Evolutionary conservation across 352 stramenopile genomes (phyloP), one percentile per base, ranked within the genome.

Genomic region (Globisporangium spiculum): DNA sequence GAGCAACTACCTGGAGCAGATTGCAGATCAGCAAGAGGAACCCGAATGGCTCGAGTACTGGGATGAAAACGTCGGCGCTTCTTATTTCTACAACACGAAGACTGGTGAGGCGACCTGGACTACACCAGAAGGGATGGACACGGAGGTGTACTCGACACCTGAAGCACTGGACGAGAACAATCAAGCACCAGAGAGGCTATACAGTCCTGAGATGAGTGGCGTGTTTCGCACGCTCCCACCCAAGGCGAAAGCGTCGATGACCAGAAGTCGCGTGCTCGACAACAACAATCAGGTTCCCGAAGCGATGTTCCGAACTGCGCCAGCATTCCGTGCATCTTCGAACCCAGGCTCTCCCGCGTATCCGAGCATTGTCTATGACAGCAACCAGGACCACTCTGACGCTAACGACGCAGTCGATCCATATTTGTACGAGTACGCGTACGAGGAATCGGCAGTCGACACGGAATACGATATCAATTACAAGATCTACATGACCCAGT

Each of bases 101-200:
- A 93, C 85, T 0, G 85, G 85, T 1, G 83, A 91, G 27, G 81
- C 82, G 0, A 89, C 79, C n/a, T 93, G 85, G 85, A 73, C 79
- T 5, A 79, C 79, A 7, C 85, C 85, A 27, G 74, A 72, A 2
- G 66, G 27, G n/a, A 60, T 63, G 24, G 66, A 65, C 3, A 20
- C 50, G 1, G 52, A 63, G 20, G 48, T 24, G 6, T 34, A 57
- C n/a, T 62, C 41, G 41, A 7, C 48, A 27, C 32, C 63, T 24
- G 60, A 65, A 44, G 26, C 57, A 22, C 26, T 32, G 20, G 48
- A 48, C 10, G 44, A 20, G 50, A 53, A 8, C 26, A 73, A 59
- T 38, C 67, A 68, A 22, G 18, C 27, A 20, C 8, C 18, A 4
- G 38, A 38, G 30, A 20, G 32, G 18, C 55, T 12, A 27, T 24